phyloP scores from a whole-genome alignment of 768 basidiomycete species.

The Lyophyllum decastes region DNA sequence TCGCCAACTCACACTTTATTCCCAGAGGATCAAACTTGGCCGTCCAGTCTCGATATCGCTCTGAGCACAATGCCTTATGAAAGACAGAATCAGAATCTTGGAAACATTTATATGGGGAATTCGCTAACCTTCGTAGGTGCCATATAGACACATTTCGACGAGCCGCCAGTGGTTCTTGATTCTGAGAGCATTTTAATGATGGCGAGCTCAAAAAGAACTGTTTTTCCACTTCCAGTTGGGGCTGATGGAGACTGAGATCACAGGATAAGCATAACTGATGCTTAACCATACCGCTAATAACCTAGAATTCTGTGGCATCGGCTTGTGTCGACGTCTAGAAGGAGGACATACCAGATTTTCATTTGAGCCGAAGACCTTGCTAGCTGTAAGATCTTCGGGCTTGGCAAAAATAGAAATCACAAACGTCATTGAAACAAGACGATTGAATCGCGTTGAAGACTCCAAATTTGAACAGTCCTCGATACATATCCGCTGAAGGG shows the following conservation, averaged over 20 bases:
- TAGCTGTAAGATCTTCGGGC: not conserved
- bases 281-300: conserved; percentile 60
- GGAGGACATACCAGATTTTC: conserved; percentile 60
- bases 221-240: conserved; percentile 96
- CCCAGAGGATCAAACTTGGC: conserved; percentile 76
- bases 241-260: conserved; percentile 46
- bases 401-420: conserved; percentile 19
- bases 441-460: conserved; percentile 94
- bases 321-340: not conserved
- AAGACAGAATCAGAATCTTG: not conserved
- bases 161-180: conserved; percentile 31
- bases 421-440: conserved; percentile 73
- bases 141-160: conserved; percentile 84
- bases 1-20: conserved; percentile 60
- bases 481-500: conserved; percentile 75
- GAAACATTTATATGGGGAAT: not conserved
- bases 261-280: not conserved
- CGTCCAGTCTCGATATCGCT: conserved; percentile 83
- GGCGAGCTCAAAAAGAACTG: conserved; percentile 89
- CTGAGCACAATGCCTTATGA: conserved; percentile 80
- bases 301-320: conserved; percentile 39
- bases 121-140: conserved; percentile 81
- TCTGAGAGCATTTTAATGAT: conserved; percentile 73
- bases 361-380: conserved; percentile 56
- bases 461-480: conserved; percentile 82